Conservation (phyloP, 208 protist genomes). For the Leishmania major region DNA sequence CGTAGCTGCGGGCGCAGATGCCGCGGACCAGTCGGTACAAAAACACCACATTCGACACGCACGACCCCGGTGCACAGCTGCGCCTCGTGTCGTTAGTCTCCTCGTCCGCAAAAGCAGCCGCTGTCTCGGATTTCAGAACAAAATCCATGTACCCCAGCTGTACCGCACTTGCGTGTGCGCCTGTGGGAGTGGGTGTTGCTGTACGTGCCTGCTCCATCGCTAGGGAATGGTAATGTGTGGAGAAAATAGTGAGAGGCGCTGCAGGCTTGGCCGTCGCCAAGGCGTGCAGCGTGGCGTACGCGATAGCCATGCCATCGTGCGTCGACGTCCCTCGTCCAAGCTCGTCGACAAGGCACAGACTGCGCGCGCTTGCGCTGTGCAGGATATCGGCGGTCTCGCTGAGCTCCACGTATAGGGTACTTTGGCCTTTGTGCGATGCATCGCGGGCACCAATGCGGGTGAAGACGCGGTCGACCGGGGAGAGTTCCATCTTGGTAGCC, state of each 20-base stretch:
- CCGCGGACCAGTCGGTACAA: slow-evolving; percentile 88
- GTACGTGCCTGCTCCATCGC: slow-evolving; percentile 77
- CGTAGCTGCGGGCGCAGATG: slow-evolving; percentile 89
- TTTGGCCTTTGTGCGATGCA: slow-evolving; percentile 96
- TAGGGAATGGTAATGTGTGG: slow-evolving; percentile 98
- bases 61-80: slow-evolving; percentile 21
- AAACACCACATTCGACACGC: slow-evolving; percentile 71
- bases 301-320: slow-evolving; percentile 98
- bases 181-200: background rate
- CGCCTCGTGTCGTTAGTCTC: slow-evolving; percentile 10
- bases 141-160: slow-evolving; percentile 92
- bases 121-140: slow-evolving; percentile 36
- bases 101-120: background rate
- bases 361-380: slow-evolving; percentile 85
- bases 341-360: slow-evolving; percentile 98
- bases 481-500: slow-evolving; percentile 60
- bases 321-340: slow-evolving; percentile 98
- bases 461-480: slow-evolving; percentile 96
- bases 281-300: slow-evolving; percentile 92
- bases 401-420: slow-evolving; percentile 98
- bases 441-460: slow-evolving; percentile 97
- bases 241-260: slow-evolving; percentile 92
- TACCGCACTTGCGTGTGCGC: slow-evolving; percentile 21
- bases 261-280: slow-evolving; percentile 39
- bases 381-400: slow-evolving; percentile 91